Evolutionary conservation across 2,329 filamentous ascomycete genomes (phyloP).

Genomic region (Aspergillus sp.): DNA sequence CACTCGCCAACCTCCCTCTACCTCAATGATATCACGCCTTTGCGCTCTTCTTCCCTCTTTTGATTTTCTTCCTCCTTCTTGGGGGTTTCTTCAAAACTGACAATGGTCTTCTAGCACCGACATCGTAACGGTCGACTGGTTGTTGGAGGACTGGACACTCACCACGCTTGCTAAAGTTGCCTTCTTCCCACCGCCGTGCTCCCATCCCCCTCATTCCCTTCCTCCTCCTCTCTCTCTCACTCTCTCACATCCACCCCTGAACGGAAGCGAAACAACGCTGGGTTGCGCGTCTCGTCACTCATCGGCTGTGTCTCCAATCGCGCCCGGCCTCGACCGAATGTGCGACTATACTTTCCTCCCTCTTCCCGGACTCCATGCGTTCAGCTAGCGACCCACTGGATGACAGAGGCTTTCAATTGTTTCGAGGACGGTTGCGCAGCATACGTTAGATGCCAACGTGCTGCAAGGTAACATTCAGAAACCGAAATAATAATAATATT

Average conservation of each 20-base stretch:
- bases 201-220: constrained; percentile 10
- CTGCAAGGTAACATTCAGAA: constrained; percentile 17
- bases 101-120: constrained; percentile 13
- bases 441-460: constrained; percentile 18
- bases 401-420: constrained; percentile 28
- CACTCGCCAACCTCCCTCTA: background rate
- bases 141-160: constrained; percentile 15
- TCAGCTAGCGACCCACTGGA: constrained; percentile 28
- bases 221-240: constrained; percentile 9
- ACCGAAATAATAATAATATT: background rate
- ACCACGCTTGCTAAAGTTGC: constrained; percentile 10
- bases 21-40: background rate
- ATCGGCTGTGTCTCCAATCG: constrained; percentile 8
- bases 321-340: constrained; percentile 29
- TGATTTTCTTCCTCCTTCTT: constrained; percentile 1
- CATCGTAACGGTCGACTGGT: constrained; percentile 11
- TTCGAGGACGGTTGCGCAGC: constrained; percentile 25
- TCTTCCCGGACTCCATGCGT: constrained; percentile 34
- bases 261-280: too few species aligned
- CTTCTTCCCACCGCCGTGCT: constrained; percentile 9
- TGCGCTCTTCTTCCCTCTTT: constrained; percentile 1
- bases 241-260: background rate
- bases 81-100: background rate
- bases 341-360: constrained; percentile 24
- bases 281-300: background rate